phyloP scores from a whole-genome alignment of 2,329 filamentous ascomycete species.

The Incumbomyces lentus region DNA sequence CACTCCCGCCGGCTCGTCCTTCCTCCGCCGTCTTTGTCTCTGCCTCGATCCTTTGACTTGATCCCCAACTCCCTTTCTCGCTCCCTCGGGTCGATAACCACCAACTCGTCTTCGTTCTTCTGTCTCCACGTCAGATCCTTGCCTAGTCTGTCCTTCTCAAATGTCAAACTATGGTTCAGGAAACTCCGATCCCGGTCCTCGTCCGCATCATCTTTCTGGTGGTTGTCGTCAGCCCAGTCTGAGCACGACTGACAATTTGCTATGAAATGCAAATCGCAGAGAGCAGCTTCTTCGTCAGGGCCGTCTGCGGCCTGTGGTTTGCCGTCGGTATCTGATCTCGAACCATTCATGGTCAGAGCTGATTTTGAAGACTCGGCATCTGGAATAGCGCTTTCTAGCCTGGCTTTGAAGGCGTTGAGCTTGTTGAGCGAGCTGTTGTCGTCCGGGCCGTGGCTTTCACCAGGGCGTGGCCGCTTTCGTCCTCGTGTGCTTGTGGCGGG shows the following conservation, averaged over 20 bases:
- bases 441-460: constrained; percentile 35
- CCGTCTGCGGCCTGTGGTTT: constrained; percentile 8
- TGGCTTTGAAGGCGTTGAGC: constrained; percentile 69
- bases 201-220: constrained; percentile 47
- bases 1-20: constrained; percentile 20
- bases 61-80: constrained; percentile 62
- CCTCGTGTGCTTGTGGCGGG: constrained; percentile 38
- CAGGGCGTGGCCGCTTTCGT: constrained; percentile 33
- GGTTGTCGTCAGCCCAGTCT: constrained; percentile 47
- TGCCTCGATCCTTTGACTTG: constrained; percentile 39
- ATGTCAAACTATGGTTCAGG: constrained; percentile 78
- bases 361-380: constrained; percentile 23
- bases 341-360: background rate
- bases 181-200: constrained; percentile 52
- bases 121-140: constrained; percentile 84
- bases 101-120: constrained; percentile 80
- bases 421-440: constrained; percentile 55
- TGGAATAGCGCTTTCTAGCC: constrained; percentile 46
- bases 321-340: no score
- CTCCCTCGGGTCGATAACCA: constrained; percentile 86
- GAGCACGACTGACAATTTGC: constrained; percentile 87
- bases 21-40: constrained; percentile 20
- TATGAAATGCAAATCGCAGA: constrained; percentile 94
- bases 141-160: constrained; percentile 79
- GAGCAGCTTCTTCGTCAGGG: constrained; percentile 54